phyloP scores from a whole-genome alignment of 1,284 basidiomycete species.

The Boletus mariae region DNA sequence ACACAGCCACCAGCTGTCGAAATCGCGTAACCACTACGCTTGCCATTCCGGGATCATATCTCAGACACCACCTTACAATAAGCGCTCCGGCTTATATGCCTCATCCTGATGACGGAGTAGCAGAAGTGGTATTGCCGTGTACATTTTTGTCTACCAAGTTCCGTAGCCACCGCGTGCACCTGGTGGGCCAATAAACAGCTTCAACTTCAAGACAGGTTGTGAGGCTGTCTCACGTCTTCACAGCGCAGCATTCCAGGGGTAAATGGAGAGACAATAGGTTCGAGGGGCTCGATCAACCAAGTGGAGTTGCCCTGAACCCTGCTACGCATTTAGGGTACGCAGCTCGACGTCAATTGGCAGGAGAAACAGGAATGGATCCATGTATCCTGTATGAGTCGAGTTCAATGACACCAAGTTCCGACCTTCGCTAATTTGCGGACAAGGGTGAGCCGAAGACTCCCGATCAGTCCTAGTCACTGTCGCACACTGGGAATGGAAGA shows the following conservation, averaged over 20 bases:
- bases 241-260: neutral
- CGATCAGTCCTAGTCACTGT: neutral
- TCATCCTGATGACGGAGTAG: neutral
- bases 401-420: too few species aligned
- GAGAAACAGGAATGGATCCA: neutral
- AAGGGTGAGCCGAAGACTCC: neutral
- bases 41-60: conserved; percentile 19
- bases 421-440: neutral
- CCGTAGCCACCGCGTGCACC: neutral
- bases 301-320: neutral
- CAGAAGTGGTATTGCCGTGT: neutral
- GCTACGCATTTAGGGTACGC: neutral
- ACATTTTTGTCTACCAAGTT: too few species aligned
- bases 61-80: neutral
- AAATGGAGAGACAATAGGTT: neutral
- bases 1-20: conserved; percentile 15
- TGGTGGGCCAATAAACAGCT: too few species aligned
- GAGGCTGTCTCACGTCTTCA: neutral
- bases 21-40: conserved; percentile 16
- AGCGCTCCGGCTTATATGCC: neutral
- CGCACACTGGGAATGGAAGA: neutral
- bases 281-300: neutral
- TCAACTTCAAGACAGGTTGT: neutral
- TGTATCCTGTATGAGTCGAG: neutral
- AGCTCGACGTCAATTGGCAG: neutral